A percentile compares a stretch with the other conserved stretches of the same genome.
Evolutionary conservation across 345 rosid genomes (phyloP).

Genomic region (Populus euphratica): DNA sequence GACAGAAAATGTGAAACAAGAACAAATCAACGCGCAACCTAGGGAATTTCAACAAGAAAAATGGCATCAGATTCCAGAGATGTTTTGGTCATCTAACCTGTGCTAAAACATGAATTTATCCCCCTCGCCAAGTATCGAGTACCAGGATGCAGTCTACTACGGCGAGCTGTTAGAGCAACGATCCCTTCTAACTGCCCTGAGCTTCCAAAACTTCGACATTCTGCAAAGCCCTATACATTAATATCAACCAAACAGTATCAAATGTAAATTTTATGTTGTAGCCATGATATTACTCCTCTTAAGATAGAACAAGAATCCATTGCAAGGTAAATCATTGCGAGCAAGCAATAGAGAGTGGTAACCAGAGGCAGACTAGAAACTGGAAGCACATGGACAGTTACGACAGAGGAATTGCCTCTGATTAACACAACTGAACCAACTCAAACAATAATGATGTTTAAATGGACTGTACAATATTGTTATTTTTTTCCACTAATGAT

Average conservation of each 20-base stretch:
- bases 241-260: slow-evolving; percentile 50
- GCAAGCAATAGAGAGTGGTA: neutral
- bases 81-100: slow-evolving; percentile 54
- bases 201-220: slow-evolving; percentile 84
- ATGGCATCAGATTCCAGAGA: slow-evolving; percentile 2
- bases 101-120: slow-evolving; percentile 91
- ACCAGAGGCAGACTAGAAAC: neutral
- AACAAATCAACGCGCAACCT: neutral
- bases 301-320: neutral
- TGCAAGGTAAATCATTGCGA: slow-evolving; percentile 1
- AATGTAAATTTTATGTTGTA: slow-evolving; percentile 20
- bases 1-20: neutral
- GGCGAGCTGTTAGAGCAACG: slow-evolving; percentile 89
- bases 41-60: neutral
- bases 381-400: neutral
- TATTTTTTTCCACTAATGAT: neutral
- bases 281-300: neutral
- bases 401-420: neutral
- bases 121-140: slow-evolving; percentile 99
- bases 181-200: slow-evolving; percentile 86
- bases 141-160: slow-evolving; percentile 97
- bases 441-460: too few relatives aligned
- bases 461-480: too few relatives aligned
- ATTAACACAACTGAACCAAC: too few relatives aligned
- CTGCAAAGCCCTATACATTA: slow-evolving; percentile 97